Conservation (phyloP, 495 filamentous ascomycete species). For the Tirmania nivea region DNA sequence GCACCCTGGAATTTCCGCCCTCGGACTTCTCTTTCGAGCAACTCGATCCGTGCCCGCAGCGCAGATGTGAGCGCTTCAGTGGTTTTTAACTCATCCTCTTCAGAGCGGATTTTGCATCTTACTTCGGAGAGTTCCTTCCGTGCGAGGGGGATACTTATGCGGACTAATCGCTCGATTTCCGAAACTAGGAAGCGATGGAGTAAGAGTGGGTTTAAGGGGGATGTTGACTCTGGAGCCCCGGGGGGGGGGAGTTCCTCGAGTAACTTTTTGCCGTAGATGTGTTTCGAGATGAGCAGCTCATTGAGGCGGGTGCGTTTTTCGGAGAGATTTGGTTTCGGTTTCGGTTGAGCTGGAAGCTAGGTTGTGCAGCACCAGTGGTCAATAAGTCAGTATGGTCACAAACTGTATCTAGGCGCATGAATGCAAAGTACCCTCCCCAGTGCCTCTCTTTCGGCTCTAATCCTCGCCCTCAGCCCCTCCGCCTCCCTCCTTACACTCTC, state of each 20-base stretch:
- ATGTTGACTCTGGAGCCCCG: neutral
- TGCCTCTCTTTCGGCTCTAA: too few relatives aligned
- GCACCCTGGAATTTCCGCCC: neutral
- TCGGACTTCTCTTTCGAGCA: neutral
- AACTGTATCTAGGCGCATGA: too few relatives aligned
- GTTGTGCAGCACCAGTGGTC: neutral
- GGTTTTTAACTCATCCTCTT: too few relatives aligned
- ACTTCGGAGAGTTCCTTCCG: too few relatives aligned
- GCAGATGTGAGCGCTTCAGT: neutral
- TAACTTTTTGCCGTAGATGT: neutral
- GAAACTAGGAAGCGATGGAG: neutral
- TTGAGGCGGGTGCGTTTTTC: neutral
- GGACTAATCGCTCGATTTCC: neutral
- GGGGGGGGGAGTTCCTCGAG: neutral
- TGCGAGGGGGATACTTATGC: too few relatives aligned
- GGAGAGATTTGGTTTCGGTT: neutral
- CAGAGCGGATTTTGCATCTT: too few relatives aligned
- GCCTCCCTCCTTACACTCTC: too few relatives aligned
- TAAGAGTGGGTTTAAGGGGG: neutral
- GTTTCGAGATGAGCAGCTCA: neutral
- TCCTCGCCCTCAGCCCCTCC: too few relatives aligned
- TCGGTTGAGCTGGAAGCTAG: neutral
- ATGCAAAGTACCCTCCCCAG: too few relatives aligned
- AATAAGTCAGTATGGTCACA: too few relatives aligned
- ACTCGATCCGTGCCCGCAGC: constrained; percentile 1